Percentiles rank a stretch among this genome's conserved stretches.
These are phyloP conservation scores for Fusarium verrucosum DNA, from an alignment of 2,329 filamentous ascomycete species.

Conservation along the genomic window DNA sequence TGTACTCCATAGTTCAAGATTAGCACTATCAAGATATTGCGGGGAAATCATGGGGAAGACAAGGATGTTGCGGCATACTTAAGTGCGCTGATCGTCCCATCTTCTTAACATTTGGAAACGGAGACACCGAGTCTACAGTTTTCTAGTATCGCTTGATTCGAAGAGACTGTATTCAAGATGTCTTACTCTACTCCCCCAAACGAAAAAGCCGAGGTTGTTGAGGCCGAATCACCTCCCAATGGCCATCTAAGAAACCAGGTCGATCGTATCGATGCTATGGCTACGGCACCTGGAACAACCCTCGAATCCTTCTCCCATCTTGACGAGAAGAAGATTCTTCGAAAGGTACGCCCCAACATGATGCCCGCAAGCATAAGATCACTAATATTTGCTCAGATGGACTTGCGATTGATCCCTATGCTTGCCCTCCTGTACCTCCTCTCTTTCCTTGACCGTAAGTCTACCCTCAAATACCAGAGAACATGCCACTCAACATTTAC, in stretches of 20 bases:
- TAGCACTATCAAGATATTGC: conserved; percentile 13
- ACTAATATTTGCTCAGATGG: conserved; percentile 53
- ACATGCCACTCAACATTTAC: not conserved
- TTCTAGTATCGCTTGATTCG: not conserved
- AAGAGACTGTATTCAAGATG: conserved; percentile 14
- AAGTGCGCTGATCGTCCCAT: conserved; percentile 31
- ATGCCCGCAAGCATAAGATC: not conserved
- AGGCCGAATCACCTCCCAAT: conserved; percentile 35
- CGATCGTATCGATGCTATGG: conserved; percentile 20
- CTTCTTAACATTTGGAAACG: not conserved
- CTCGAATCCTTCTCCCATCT: conserved; percentile 43
- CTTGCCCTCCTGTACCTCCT: conserved; percentile 74
- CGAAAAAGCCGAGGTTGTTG: conserved; percentile 36
- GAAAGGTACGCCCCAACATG: conserved; percentile 54
- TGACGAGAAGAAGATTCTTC: conserved; percentile 65
- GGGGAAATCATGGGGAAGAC: conserved; percentile 32
- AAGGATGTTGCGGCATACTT: conserved; percentile 25
- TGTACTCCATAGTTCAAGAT: conserved; percentile 3
- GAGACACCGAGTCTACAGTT: not conserved
- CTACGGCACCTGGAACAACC: conserved; percentile 27
- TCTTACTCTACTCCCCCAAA: conserved; percentile 26
- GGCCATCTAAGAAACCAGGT: conserved; percentile 13
- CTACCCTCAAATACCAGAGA: not conserved
- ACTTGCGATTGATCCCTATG: conserved; percentile 65
- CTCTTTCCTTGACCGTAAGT: conserved; percentile 70